Conservation (phyloP, 306 rosid species). For the Myrica gale region DNA sequence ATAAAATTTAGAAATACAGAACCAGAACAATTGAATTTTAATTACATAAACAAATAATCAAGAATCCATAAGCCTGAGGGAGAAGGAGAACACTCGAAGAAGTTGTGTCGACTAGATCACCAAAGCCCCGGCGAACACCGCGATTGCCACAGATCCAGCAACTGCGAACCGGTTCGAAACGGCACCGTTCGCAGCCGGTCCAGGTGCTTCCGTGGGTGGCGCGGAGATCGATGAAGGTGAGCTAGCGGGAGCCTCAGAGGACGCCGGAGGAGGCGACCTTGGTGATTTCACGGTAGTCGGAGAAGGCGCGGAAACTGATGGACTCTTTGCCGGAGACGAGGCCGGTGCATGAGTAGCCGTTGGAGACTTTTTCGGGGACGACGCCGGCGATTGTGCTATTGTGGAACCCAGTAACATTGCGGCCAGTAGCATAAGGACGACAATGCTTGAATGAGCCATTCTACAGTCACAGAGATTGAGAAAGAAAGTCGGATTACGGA, state of each 20-base stretch:
- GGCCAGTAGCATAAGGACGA: neutral
- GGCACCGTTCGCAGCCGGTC: conserved; percentile 16
- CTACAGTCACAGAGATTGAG: neutral
- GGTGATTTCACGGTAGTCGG: neutral
- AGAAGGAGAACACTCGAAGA: neutral
- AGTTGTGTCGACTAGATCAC: neutral
- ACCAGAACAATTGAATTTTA: neutral
- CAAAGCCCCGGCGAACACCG: neutral
- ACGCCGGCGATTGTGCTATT: conserved; percentile 19
- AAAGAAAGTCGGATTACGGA: no score
- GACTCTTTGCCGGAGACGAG: neutral
- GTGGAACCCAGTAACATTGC: conserved; percentile 5
- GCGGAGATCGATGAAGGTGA: conserved; percentile 15
- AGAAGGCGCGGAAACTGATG: neutral
- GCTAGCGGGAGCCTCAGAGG: neutral
- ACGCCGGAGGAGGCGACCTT: neutral
- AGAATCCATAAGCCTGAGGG: neutral
- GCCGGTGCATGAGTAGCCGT: neutral
- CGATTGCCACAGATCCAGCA: conserved; percentile 34
- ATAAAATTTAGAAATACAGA: neutral
- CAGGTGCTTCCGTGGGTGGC: conserved; percentile 26
- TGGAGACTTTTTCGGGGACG: neutral
- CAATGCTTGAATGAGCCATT: conserved; percentile 1
- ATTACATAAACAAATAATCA: neutral
- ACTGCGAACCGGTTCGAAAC: conserved; percentile 16